A percentile compares a stretch with the other conserved stretches of the same genome.
phyloP scores from a whole-genome alignment of 176 grass and related monocot species.

The Oryza nivara region DNA sequence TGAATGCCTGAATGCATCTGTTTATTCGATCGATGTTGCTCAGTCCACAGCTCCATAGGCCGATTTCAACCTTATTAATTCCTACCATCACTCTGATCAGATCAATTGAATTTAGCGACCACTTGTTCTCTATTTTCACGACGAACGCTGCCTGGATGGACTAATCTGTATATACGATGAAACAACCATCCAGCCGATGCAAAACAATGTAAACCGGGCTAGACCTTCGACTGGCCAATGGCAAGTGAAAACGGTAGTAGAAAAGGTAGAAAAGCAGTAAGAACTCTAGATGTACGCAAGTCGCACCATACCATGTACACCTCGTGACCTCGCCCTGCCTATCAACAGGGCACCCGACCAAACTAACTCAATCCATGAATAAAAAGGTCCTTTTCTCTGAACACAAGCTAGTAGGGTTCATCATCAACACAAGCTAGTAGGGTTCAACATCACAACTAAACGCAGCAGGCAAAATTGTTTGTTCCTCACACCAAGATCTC shows the following conservation, averaged over 20 bases:
- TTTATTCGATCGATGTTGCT: too few relatives aligned
- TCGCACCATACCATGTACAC: constrained; percentile 21
- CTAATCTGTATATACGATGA: background rate
- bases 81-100: too few relatives aligned
- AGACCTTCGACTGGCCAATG: background rate
- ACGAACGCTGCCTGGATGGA: too few relatives aligned
- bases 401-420: background rate
- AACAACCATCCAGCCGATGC: background rate
- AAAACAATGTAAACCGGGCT: background rate
- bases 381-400: background rate
- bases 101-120: too few relatives aligned
- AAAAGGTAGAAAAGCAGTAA: background rate
- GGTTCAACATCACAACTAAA: constrained; percentile 19
- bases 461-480: constrained; percentile 15
- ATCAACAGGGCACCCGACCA: background rate
- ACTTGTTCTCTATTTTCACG: too few relatives aligned
- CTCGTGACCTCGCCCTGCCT: background rate
- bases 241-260: background rate
- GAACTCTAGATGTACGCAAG: background rate
- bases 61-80: too few relatives aligned
- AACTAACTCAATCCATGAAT: background rate
- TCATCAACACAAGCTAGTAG: background rate
- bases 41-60: too few relatives aligned
- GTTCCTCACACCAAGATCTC: background rate
- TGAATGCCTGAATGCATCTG: too few relatives aligned